Evolutionary conservation across 2,329 filamentous ascomycete genomes (phyloP), one percentile per base, ranked within the genome.

Genomic region (Clarireedia homoeocarpa): DNA sequence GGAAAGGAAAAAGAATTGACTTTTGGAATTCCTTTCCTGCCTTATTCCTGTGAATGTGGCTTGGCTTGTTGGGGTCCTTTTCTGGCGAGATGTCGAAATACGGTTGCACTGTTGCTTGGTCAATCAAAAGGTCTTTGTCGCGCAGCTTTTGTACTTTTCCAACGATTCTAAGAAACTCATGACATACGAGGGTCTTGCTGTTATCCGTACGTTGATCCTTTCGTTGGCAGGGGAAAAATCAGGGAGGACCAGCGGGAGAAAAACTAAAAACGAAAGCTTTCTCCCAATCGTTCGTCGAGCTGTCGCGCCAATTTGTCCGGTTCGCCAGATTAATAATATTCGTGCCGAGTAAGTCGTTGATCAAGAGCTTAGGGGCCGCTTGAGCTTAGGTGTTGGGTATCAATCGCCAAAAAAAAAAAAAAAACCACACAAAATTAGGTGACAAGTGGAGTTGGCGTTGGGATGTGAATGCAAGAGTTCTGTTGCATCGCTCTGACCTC

Each of bases 101-200:
- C 30, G 40, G 34, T 54, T 40, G 51, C 23, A 34, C 30, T 49
- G 34, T 54, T 40, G 51, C 23, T 48, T 30, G 34, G 34, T 53
- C 24, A 34, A 54, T 24, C 30, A 49, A 34, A 39, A 12, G 52
- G 52, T 42, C 52, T 42, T 48, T 20, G 30, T 40, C 45, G 20
- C 20, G 30, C 40, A 49, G 15, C 17, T 42, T 49, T 49, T 54
- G 52, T 54, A 54, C 45, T 49, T 49, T 54, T 54, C 9, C 10
- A 12, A 14, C 10, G 10, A 34, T 27, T 9, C 14, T 27, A 14
- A 40, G 27, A 27, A 42, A 30, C 39, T 36, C 45, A 42, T 17
- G 23, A 54, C 45, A 49, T 54, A 30, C 45, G 52, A 42, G 52
- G 44, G 39, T 53, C 20, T 23, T 49, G 30, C 48, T 53, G 23